These are phyloP conservation scores for Suillus alpinus DNA, from an alignment of 768 basidiomycete species.

Conservation along the genomic window DNA sequence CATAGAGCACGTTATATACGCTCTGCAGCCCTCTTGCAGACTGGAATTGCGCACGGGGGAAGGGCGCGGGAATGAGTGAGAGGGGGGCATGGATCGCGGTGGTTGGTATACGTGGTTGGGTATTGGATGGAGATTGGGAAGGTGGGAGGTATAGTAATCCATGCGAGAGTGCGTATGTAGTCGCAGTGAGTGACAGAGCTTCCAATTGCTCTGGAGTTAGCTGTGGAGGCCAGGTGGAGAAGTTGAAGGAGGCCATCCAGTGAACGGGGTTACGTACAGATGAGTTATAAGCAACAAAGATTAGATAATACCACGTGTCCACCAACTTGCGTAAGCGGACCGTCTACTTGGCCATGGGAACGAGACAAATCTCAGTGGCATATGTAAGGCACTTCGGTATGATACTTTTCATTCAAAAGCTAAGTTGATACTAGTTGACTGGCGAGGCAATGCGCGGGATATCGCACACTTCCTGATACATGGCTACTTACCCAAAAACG, in stretches of 20 bases:
- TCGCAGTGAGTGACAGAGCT: conserved; percentile 60
- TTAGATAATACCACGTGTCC: background rate
- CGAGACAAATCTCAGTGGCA: no score
- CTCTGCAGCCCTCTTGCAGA: conserved; percentile 66
- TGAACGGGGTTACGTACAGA: background rate
- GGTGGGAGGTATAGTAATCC: conserved; percentile 81
- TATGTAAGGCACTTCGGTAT: no score
- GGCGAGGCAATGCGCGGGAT: conserved; percentile 76
- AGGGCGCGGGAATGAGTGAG: conserved; percentile 82
- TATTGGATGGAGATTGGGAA: conserved; percentile 25
- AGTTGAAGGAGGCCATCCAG: conserved; percentile 39
- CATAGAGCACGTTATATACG: conserved; percentile 82
- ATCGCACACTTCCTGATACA: conserved; percentile 69
- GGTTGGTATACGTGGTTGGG: conserved; percentile 50
- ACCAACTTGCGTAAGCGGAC: background rate
- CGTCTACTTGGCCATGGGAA: no score
- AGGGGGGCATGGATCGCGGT: conserved; percentile 91
- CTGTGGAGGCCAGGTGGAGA: conserved; percentile 72
- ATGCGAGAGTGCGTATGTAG: conserved; percentile 82
- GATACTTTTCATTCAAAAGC: no score
- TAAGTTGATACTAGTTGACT: conserved; percentile 53
- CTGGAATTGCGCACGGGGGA: conserved; percentile 71
- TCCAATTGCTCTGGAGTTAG: conserved; percentile 57
- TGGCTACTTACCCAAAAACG: conserved; percentile 56
- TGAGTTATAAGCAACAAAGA: background rate